Evolutionary conservation across 805 yeast species (phyloP), one percentile per base, ranked within the genome.

Genomic region (Teunomyces pallodes): DNA sequence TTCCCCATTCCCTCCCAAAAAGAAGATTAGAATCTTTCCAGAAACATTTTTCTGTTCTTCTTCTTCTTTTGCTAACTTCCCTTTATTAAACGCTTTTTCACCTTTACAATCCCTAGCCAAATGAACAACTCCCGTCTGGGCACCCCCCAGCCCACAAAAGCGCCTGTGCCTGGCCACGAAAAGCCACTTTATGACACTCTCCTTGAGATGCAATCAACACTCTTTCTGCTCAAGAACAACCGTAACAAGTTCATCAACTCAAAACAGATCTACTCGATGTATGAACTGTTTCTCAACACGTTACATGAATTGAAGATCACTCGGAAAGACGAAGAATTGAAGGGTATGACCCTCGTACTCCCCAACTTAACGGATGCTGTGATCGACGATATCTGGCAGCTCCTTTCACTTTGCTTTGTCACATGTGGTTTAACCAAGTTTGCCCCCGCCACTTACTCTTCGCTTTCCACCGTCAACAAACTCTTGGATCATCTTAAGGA

Each of bases 391-490:
- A 88, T 87, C 17, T 90, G 92, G 76, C 97, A 92, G 65, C 70
- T 94, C 42, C 70, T 92, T 40, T 86, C 96, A 10, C 75, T 94
- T 45, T 86, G 94, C 55, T 89, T 91, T 66, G 81, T 92, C 60
- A 89, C 98, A 2, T 94, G 95, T 50, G 99, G 99, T 2, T 74
- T 90, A 57, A 86, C 87, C 42, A 85, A 90, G 56, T 80, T 90
- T 31, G 96, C 97, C 1, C 96, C 98, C 1, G 96, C 97, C 4
- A 88, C 96, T 0, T 94, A 87, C 67, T 92, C 96, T 5, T 87
- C 96, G 3, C 70, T 92, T 36, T 77, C 90, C 36, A 90, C 98
- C 0, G 96, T 94, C 16, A 86, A 85, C 67, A 82, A 94, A 56
- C 71, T 94, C 49, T 74, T 94, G 55, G 87, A 82, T 54, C 98